Percentiles rank a stretch among this genome's conserved stretches.
Evolutionary conservation across 2,329 filamentous ascomycete species (phyloP).

Genomic region (Blumeria hordei): DNA sequence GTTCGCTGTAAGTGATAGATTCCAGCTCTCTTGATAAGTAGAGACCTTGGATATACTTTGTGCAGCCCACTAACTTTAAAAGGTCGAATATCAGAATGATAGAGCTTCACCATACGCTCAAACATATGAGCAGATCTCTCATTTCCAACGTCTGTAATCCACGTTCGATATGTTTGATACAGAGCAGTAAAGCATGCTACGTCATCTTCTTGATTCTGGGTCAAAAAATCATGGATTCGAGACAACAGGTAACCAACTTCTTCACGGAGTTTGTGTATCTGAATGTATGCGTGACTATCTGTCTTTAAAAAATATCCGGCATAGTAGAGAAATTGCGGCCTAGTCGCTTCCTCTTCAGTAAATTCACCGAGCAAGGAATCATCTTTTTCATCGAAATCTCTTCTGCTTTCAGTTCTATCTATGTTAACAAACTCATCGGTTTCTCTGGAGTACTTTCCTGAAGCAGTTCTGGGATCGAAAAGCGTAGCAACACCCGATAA

Average conservation of each 20-base stretch:
- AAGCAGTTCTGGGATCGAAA: slow-evolving; percentile 58
- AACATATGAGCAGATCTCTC: slow-evolving; percentile 85
- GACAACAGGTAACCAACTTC: slow-evolving; percentile 61
- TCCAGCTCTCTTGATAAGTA: slow-evolving; percentile 81
- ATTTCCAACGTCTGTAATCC: slow-evolving; percentile 94
- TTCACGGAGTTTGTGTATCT: slow-evolving; percentile 61
- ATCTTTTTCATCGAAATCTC: slow-evolving; percentile 24
- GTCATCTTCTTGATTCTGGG: slow-evolving; percentile 72
- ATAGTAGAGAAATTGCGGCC: slow-evolving; percentile 69
- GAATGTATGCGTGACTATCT: slow-evolving; percentile 39
- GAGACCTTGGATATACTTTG: slow-evolving; percentile 74
- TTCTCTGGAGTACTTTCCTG: slow-evolving; percentile 19
- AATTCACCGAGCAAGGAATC: slow-evolving; percentile 33
- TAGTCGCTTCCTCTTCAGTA: slow-evolving; percentile 57
- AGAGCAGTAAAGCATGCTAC: slow-evolving; percentile 84
- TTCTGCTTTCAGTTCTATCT: background rate
- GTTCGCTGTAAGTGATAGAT: slow-evolving; percentile 88
- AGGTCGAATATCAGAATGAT: slow-evolving; percentile 65
- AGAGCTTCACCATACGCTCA: slow-evolving; percentile 63
- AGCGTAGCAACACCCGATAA: slow-evolving; percentile 74
- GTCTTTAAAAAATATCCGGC: slow-evolving; percentile 59
- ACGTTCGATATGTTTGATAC: slow-evolving; percentile 79
- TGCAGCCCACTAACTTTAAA: slow-evolving; percentile 87
- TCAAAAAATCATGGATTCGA: slow-evolving; percentile 63
- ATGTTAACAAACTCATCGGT: background rate